Base-by-base conservation (phyloP, 73 alveolate genomes). In the Paramecium primaurelia region DNA sequence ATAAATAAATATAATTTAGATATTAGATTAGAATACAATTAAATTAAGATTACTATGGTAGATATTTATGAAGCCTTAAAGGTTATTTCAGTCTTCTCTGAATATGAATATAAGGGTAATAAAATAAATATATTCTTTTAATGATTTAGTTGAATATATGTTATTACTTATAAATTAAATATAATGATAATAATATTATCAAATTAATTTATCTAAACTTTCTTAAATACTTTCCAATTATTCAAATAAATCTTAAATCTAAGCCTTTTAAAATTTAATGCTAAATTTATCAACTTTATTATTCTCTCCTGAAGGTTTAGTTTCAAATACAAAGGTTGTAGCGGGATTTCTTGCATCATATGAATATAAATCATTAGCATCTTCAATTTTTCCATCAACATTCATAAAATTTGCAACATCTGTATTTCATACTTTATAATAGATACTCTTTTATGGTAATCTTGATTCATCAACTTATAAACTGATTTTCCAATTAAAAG, bases 271-370 rank as follows among this genome's bases (percentile, higher is more conserved):
- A 44, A 80, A 80, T 12, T 80, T 80, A 0, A 80, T 80, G 14
- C 75, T 22, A 44, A 80, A 80, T 80, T 80, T 80, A 12, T 80
- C 91, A 22, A 42, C 34, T 37, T 75, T 75, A 36, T 42, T 42
- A 54, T 34, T 18, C 8, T 75, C 88, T 36, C 88, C 88, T 18
- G 88, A 75, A 3, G 88, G 88, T 20, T 40, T 42, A 6, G 91
- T 80, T 80, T 80, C 91, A 45, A 80, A 80, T 20, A 80, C 58
- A 44, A 80, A 80, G 9, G 71, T 80, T 6, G 75, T 42, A 5
- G 91, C 91, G 42, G 94, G 94, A 45, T 89, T 89, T 71, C 88
- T 69, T 0, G 94, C 94, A 89, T 89, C 94, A 20, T 47, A 14
- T 22, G 94, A 89, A 71, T 89, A 89, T 51, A 89, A 89, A 30